Percentiles rank a stretch among this genome's conserved stretches.
Conservation (phyloP, 2,329 filamentous ascomycete genomes). For the Aspergillus caelatus region DNA sequence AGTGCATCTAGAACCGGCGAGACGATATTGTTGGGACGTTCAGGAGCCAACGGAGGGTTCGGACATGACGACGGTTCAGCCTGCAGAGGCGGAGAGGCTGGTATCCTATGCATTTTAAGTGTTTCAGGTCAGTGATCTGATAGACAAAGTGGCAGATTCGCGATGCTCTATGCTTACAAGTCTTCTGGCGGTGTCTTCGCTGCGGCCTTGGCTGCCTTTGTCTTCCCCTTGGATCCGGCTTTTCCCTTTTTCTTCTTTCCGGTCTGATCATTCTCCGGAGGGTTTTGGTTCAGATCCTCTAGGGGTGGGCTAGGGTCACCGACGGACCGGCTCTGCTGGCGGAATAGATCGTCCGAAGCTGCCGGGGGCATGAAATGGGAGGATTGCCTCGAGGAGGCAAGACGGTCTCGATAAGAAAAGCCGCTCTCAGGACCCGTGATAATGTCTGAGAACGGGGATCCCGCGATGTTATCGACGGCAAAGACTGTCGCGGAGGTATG, state of each 20-base stretch:
- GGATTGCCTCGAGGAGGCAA: constrained; percentile 35
- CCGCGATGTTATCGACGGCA: constrained; percentile 9
- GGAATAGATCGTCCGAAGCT: constrained; percentile 42
- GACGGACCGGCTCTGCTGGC: constrained; percentile 39
- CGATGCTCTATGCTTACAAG: constrained; percentile 33
- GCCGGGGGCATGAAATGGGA: constrained; percentile 47
- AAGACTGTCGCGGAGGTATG: constrained; percentile 8
- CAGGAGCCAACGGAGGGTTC: constrained; percentile 27
- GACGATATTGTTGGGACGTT: constrained; percentile 30
- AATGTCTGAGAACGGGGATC: constrained; percentile 38
- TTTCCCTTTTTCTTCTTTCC: constrained; percentile 46
- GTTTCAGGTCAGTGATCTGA: background rate
- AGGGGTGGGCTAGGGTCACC: constrained; percentile 33
- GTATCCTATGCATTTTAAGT: constrained; percentile 26
- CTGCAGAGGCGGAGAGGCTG: constrained; percentile 27
- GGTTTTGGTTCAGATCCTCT: constrained; percentile 29
- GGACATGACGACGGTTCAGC: constrained; percentile 37
- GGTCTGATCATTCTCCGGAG: constrained; percentile 36
- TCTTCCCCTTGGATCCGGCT: constrained; percentile 39
- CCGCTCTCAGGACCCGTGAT: constrained; percentile 36
- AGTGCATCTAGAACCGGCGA: constrained; percentile 45
- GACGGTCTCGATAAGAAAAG: constrained; percentile 12
- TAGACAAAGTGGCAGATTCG: constrained; percentile 13
- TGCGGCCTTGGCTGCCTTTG: constrained; percentile 36
- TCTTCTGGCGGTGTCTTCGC: constrained; percentile 37